These are phyloP conservation scores for Penicillium atrosanguineum DNA, from an alignment of 495 filamentous ascomycete species.

Conservation along the genomic window DNA sequence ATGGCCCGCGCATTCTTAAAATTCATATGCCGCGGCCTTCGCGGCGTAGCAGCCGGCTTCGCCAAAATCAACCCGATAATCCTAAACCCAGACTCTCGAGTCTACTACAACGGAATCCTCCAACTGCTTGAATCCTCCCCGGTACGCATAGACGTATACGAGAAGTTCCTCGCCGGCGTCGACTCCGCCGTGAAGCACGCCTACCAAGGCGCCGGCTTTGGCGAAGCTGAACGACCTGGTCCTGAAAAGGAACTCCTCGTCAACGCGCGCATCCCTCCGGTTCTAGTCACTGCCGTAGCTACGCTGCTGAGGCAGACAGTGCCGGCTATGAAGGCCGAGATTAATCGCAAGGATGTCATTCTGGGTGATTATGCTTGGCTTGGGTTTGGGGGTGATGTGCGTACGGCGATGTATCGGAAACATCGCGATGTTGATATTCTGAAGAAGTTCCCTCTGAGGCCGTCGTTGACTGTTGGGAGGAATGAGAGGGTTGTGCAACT, in stretches of 20 bases:
- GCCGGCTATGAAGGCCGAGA: conserved; percentile 37
- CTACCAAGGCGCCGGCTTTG: conserved; percentile 46
- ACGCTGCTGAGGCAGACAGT: conserved; percentile 44
- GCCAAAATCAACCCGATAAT: conserved; percentile 24
- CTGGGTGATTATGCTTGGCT: conserved; percentile 50
- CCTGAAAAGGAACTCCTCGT: conserved; percentile 50
- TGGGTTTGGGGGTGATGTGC: conserved; percentile 42
- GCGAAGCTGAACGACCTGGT: conserved; percentile 44
- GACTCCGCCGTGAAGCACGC: conserved; percentile 46
- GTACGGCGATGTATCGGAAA: conserved; percentile 36
- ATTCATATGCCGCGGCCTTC: conserved; percentile 64
- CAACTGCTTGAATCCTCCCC: conserved; percentile 41
- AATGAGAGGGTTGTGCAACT: conserved; percentile 10
- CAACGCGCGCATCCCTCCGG: conserved; percentile 42
- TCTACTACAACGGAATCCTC: conserved; percentile 43
- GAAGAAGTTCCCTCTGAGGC: conserved; percentile 39
- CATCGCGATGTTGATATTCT: conserved; percentile 43
- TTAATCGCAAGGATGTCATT: conserved; percentile 49
- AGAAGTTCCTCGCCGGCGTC: conserved; percentile 47
- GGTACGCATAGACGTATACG: conserved; percentile 45
- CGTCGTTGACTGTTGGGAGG: conserved; percentile 6
- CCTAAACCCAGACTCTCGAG: conserved; percentile 34
- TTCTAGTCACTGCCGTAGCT: conserved; percentile 41
- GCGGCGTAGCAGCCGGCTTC: conserved; percentile 38
- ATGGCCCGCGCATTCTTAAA: conserved; percentile 69